phyloP scores from a whole-genome alignment of 768 basidiomycete species.

The Lentinula sp. region DNA sequence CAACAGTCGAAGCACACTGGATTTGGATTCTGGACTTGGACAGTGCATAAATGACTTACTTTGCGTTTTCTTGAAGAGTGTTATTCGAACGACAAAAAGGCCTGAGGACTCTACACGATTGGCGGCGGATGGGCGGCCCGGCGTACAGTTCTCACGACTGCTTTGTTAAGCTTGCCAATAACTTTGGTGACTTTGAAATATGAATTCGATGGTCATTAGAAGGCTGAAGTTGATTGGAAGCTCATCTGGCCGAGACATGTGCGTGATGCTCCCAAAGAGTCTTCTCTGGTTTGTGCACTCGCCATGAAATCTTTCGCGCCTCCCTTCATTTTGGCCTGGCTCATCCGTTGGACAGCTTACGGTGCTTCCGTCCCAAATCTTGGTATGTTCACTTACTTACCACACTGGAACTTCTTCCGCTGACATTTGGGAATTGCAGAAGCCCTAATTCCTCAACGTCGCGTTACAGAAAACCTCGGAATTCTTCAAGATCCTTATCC shows the following conservation, averaged over 20 bases:
- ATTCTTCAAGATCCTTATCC: slow-evolving; percentile 35
- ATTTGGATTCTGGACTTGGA: neutral
- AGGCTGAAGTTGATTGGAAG: neutral
- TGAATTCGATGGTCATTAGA: neutral
- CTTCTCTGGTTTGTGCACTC: neutral
- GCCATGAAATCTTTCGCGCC: neutral
- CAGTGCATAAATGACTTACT: neutral
- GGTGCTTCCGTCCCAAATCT: neutral
- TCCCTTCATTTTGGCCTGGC: neutral
- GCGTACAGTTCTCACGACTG: neutral
- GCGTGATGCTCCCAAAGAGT: neutral
- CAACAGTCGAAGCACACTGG: neutral
- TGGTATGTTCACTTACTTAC: neutral
- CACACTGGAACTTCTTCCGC: neutral
- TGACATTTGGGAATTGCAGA: neutral
- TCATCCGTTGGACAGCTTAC: neutral
- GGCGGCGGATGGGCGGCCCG: neutral
- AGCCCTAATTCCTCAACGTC: neutral
- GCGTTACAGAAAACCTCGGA: neutral
- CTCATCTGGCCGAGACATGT: neutral
- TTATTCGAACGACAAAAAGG: neutral
- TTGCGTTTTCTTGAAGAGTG: neutral
- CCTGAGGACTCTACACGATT: neutral
- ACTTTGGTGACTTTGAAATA: neutral
- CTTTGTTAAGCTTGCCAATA: neutral